These are phyloP conservation scores for Thalassiosira livingstoniorum DNA, from an alignment of 352 stramenopile genomes.

Conservation along the genomic window DNA sequence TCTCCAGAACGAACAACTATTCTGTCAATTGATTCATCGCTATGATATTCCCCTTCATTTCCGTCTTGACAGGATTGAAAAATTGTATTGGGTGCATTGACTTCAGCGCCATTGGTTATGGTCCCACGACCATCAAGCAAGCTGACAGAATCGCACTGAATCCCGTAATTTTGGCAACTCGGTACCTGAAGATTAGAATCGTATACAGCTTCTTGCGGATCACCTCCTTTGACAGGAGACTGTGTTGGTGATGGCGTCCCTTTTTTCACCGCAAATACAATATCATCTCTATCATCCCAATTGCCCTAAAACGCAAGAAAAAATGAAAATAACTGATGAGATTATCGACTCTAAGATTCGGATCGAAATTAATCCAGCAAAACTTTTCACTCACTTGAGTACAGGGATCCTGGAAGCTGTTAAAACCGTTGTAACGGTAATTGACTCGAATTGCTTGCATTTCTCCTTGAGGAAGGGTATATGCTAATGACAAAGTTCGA, in stretches of 20 bases:
- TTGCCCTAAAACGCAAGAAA: no score
- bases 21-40: slow-evolving; percentile 25
- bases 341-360: no score
- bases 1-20: slow-evolving; percentile 1
- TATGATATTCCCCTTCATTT: not conserved
- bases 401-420: no score
- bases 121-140: not conserved
- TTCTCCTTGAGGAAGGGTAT: slow-evolving; percentile 16
- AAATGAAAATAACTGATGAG: no score
- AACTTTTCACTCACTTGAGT: no score
- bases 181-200: not conserved
- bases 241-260: not conserved
- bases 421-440: slow-evolving; percentile 2
- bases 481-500: not conserved
- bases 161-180: not conserved
- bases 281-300: not conserved
- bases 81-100: not conserved
- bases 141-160: not conserved
- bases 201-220: not conserved
- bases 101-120: not conserved
- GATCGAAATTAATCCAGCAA: no score
- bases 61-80: slow-evolving; percentile 3
- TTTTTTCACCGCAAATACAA: slow-evolving; percentile 1
- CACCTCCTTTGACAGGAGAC: not conserved
- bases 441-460: slow-evolving; percentile 25